Conservation (phyloP, 1,284 basidiomycete species). For the Puccinia polysora region DNA sequence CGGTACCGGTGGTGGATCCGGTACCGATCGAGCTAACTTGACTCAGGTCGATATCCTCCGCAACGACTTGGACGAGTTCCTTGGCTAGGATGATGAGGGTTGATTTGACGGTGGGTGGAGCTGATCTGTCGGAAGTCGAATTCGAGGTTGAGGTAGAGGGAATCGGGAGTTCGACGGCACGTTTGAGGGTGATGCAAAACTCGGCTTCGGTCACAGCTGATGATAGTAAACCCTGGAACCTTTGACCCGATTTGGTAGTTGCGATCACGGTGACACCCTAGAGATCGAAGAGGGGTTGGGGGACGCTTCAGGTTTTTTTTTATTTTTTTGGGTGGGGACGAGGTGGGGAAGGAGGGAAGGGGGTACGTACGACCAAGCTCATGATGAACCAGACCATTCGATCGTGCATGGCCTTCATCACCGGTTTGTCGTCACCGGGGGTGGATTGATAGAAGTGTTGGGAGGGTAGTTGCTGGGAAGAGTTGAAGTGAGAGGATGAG, state of each 20-base stretch:
- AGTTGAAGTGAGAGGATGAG: conserved; percentile 14
- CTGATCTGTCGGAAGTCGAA: conserved; percentile 63
- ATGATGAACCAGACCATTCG: conserved; percentile 44
- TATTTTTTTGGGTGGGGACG: not conserved
- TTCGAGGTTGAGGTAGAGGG: conserved; percentile 60
- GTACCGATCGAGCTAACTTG: conserved; percentile 11
- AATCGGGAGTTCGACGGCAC: conserved; percentile 64
- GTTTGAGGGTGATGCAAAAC: conserved; percentile 65
- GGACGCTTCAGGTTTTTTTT: not conserved
- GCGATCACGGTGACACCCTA: conserved; percentile 71
- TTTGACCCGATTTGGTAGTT: conserved; percentile 63
- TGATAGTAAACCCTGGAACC: conserved; percentile 65
- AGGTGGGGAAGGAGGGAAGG: not conserved
- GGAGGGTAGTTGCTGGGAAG: not conserved
- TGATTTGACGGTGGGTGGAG: conserved; percentile 67
- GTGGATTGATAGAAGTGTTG: conserved; percentile 10
- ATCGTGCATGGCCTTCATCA: conserved; percentile 41
- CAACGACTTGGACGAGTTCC: conserved; percentile 46
- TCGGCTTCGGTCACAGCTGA: conserved; percentile 65
- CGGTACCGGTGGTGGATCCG: conserved; percentile 45
- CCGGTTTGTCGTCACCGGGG: conserved; percentile 20
- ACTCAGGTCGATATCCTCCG: conserved; percentile 44
- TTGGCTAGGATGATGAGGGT: conserved; percentile 46
- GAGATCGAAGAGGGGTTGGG: not conserved
- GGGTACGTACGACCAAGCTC: conserved; percentile 25